These are phyloP conservation scores for Gigaspora rosea DNA, from an alignment of 192 early-diverging fungal species.

Conservation along the genomic window DNA sequence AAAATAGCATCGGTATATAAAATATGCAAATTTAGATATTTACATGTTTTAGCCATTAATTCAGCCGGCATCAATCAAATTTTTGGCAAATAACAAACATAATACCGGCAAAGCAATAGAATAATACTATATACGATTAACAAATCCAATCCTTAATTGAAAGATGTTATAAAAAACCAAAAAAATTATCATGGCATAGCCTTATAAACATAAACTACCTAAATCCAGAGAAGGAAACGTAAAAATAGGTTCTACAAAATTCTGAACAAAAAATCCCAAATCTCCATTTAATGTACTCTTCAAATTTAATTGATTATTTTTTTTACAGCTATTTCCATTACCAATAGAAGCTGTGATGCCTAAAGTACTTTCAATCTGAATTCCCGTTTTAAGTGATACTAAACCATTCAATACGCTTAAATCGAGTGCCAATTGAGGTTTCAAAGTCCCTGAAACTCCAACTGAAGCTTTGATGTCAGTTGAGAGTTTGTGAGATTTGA, in stretches of 20 bases:
- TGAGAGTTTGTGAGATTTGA: background rate
- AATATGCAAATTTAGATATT: too few species aligned
- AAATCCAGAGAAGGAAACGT: background rate
- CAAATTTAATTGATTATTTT: background rate
- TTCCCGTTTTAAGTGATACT: background rate
- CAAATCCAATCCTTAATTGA: too few species aligned
- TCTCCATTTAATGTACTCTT: background rate
- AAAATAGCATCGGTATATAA: too few species aligned
- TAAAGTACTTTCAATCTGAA: constrained; percentile 11
- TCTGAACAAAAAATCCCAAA: constrained; percentile 22
- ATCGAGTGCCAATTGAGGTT: constrained; percentile 16
- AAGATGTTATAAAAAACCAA: too few species aligned
- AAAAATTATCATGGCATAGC: too few species aligned
- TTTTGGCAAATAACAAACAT: too few species aligned
- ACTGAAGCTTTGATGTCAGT: background rate
- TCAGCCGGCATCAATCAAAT: too few species aligned
- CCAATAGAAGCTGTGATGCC: background rate
- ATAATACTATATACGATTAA: too few species aligned
- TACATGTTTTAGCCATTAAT: too few species aligned
- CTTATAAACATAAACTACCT: background rate
- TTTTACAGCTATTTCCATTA: background rate
- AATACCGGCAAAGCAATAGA: too few species aligned
- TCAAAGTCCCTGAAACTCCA: background rate
- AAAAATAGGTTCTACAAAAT: background rate
- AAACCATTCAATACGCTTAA: constrained; percentile 1